These are phyloP conservation scores for Dactylis glomerata DNA, from an alignment of 176 grass and related monocot species.

Conservation along the genomic window DNA sequence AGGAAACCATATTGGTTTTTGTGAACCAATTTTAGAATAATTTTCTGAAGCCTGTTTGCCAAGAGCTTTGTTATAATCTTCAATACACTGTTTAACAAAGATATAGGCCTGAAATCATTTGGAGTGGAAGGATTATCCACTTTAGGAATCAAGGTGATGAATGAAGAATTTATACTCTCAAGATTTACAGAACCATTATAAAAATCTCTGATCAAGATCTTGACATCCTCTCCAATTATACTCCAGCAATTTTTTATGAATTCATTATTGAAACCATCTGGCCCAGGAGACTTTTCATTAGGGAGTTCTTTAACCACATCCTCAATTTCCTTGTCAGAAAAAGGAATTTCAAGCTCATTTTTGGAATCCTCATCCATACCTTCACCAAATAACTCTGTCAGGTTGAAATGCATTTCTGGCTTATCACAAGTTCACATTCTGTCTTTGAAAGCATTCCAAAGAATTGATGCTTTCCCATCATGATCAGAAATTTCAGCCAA, in stretches of 20 bases:
- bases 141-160: background rate
- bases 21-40: background rate
- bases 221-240: fast-evolving
- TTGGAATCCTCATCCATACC: fast-evolving
- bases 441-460: background rate
- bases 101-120: background rate
- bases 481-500: too few relatives aligned
- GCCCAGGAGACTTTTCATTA: background rate
- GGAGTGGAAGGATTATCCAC: fast-evolving
- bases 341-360: background rate
- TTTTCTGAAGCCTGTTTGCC: background rate
- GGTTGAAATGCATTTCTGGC: background rate
- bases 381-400: background rate
- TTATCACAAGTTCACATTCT: background rate
- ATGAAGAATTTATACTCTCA: background rate
- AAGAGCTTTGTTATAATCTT: background rate
- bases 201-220: fast-evolving
- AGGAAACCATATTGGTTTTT: too few relatives aligned
- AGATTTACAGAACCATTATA: fast-evolving
- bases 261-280: background rate
- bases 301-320: background rate
- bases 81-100: background rate
- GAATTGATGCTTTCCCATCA: too few relatives aligned
- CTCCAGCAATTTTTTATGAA: background rate
- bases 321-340: background rate